Percentiles rank a stretch among this genome's conserved stretches.
Conservation (phyloP, 1,284 basidiomycete species). For the Cutaneotrichosporon daszewskae region DNA sequence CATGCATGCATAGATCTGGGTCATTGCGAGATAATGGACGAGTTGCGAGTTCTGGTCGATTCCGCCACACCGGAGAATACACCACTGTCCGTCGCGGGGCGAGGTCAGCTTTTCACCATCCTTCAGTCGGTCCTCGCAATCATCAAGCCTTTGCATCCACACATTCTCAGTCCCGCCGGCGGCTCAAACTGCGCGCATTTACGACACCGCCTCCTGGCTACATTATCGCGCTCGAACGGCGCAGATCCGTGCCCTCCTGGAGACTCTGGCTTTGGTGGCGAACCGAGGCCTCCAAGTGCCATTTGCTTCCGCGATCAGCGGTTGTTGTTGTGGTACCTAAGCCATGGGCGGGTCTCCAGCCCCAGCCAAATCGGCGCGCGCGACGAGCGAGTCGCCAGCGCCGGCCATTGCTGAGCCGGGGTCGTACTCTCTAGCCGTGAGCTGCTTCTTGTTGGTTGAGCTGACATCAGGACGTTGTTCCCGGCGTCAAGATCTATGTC, state of each 20-base stretch:
- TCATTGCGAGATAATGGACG: too few species aligned
- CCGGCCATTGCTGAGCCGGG: slow-evolving; percentile 63
- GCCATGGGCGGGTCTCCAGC: slow-evolving; percentile 38
- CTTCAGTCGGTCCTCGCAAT: background rate
- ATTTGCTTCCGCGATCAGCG: background rate
- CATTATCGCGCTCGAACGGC: slow-evolving; percentile 1
- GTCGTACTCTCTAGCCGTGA: slow-evolving; percentile 65
- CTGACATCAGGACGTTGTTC: slow-evolving; percentile 63
- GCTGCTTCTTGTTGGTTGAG: slow-evolving; percentile 28
- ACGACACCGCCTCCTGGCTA: background rate
- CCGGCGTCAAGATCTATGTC: slow-evolving; percentile 90
- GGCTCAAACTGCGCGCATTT: background rate
- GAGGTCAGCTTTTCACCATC: slow-evolving; percentile 4
- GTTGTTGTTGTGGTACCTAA: background rate
- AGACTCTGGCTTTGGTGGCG: background rate
- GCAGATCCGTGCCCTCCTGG: slow-evolving; percentile 6
- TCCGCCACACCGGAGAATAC: background rate
- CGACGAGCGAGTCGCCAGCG: slow-evolving; percentile 36
- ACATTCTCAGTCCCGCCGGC: background rate
- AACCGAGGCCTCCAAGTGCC: background rate
- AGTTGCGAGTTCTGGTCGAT: too few species aligned
- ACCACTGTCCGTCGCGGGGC: background rate
- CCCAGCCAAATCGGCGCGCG: slow-evolving; percentile 25
- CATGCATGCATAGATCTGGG: too few species aligned
- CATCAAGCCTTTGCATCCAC: background rate